Evolutionary conservation across 768 basidiomycete species (phyloP).

Genomic region (Lactarius trivialis): DNA sequence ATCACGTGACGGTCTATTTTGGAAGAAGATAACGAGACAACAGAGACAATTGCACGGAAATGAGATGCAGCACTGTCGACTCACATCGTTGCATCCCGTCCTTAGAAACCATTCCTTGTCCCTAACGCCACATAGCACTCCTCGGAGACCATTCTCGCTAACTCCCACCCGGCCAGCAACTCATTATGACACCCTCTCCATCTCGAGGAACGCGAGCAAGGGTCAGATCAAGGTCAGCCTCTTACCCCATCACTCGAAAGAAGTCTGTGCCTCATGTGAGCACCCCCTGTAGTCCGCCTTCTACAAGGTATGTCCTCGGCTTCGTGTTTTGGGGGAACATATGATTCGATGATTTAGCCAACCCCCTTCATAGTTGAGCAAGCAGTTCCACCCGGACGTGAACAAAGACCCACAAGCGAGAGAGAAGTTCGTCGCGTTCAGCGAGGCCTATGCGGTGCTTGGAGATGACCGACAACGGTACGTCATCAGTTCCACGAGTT

Average conservation of each 20-base stretch:
- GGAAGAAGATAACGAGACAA: neutral
- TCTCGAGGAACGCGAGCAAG: conserved; percentile 31
- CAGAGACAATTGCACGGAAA: neutral
- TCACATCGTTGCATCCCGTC: neutral
- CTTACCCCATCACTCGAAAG: neutral
- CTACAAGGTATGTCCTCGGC: conserved; percentile 31
- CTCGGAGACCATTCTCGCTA: conserved; percentile 9
- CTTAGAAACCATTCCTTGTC: neutral
- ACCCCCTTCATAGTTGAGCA: conserved; percentile 36
- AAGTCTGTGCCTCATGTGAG: neutral
- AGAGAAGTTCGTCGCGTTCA: conserved; percentile 39
- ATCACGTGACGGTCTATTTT: conserved; percentile 4
- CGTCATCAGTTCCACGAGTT: neutral
- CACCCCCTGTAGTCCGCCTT: conserved; percentile 29
- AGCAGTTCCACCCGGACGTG: conserved; percentile 42
- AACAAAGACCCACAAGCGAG: conserved; percentile 34
- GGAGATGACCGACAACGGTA: conserved; percentile 42
- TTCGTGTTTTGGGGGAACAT: neutral
- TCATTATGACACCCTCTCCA: conserved; percentile 34
- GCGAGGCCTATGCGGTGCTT: conserved; percentile 42
- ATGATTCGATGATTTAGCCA: neutral
- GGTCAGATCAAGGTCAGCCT: conserved; percentile 33
- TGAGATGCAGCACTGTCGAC: neutral
- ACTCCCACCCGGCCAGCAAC: conserved; percentile 1
- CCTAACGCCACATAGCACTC: neutral